Conservation (phyloP, 2,329 filamentous ascomycete genomes). For the Colletotrichum australisinense region DNA sequence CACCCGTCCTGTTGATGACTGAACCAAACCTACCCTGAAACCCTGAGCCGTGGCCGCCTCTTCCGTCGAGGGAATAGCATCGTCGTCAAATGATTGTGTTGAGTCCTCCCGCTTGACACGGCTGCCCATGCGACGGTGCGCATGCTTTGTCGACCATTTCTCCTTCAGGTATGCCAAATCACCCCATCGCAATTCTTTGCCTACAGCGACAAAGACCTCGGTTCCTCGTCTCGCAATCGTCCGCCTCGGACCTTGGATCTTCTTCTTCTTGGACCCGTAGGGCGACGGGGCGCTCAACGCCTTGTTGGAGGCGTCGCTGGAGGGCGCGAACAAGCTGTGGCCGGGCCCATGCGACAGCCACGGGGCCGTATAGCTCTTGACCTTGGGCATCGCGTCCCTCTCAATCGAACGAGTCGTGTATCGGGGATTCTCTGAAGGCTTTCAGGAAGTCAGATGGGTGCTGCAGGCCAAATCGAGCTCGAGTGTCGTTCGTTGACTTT, state of each 20-base stretch:
- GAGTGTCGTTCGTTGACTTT: background rate
- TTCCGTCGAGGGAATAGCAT: conserved; percentile 41
- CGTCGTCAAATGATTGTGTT: conserved; percentile 48
- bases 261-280: conserved; percentile 56
- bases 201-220: conserved; percentile 89
- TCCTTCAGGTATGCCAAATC: conserved; percentile 86
- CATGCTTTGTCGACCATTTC: conserved; percentile 47
- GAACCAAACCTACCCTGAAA: conserved; percentile 57
- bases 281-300: conserved; percentile 45
- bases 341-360: conserved; percentile 88
- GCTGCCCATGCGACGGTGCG: conserved; percentile 45
- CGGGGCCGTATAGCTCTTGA: conserved; percentile 85
- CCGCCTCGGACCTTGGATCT: conserved; percentile 62
- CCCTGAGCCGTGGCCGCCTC: conserved; percentile 49
- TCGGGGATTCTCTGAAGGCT: background rate
- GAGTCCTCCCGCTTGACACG: conserved; percentile 63
- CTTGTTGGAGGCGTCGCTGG: conserved; percentile 47
- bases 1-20: background rate
- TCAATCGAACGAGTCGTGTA: background rate
- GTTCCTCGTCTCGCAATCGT: conserved; percentile 85
- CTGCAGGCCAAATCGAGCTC: background rate
- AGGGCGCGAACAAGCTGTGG: conserved; percentile 78
- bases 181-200: conserved; percentile 92
- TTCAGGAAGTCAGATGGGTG: background rate
- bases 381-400: conserved; percentile 77